phyloP scores from a whole-genome alignment of 2,329 filamentous ascomycete genomes.

The Parascedosporium putredinis region DNA sequence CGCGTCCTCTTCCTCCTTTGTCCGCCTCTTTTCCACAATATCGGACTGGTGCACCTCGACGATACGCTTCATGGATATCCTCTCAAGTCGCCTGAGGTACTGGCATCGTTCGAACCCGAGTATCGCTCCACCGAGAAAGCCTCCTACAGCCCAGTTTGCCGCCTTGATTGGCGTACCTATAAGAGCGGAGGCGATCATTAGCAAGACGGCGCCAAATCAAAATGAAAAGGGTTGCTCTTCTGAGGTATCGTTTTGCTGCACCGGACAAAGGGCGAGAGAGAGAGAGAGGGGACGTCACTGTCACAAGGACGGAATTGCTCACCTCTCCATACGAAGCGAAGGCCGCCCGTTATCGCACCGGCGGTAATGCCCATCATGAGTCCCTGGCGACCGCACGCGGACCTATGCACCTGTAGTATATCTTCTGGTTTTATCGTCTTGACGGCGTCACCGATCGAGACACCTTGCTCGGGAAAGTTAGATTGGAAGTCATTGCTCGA shows the following conservation, averaged over 20 bases:
- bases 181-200: neutral
- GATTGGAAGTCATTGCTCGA: constrained; percentile 11
- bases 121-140: constrained; percentile 60
- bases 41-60: constrained; percentile 58
- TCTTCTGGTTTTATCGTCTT: constrained; percentile 58
- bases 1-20: constrained; percentile 30
- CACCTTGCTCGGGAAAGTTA: constrained; percentile 13
- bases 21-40: constrained; percentile 29
- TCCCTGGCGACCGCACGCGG: constrained; percentile 75
- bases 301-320: constrained; percentile 18
- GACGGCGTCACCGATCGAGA: constrained; percentile 45
- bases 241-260: too few species aligned
- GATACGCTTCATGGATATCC: constrained; percentile 72
- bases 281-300: too few species aligned
- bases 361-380: constrained; percentile 73
- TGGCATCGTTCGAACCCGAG: constrained; percentile 79
- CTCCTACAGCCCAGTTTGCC: constrained; percentile 77
- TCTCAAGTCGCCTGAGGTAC: constrained; percentile 61
- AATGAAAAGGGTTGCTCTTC: too few species aligned
- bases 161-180: constrained; percentile 46
- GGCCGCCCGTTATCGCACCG: constrained; percentile 64
- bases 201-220: neutral
- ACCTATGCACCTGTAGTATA: constrained; percentile 62
- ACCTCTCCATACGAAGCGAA: constrained; percentile 70
- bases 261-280: too few species aligned